These are phyloP conservation scores for Zygnema circumcarinatum DNA, from an alignment of 139 green algal genomes.

Conservation along the genomic window DNA sequence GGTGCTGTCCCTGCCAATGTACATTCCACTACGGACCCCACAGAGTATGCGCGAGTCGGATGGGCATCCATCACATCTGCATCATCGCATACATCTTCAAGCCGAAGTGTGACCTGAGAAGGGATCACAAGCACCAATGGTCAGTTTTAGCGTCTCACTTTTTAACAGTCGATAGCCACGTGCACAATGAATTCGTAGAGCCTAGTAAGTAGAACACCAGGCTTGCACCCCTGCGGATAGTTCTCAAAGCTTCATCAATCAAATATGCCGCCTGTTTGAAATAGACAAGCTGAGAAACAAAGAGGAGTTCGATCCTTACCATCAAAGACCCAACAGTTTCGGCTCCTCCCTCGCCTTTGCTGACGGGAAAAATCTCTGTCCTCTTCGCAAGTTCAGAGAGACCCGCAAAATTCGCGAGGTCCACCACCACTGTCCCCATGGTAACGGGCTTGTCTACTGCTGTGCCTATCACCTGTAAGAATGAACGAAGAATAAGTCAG, in stretches of 20 bases:
- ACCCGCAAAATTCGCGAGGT: not conserved
- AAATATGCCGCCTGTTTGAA: not conserved
- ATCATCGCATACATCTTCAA: conserved; percentile 6
- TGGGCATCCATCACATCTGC: not conserved
- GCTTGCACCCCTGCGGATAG: not conserved
- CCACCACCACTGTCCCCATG: not conserved
- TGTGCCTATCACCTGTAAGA: conserved; percentile 2
- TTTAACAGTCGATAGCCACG: not conserved
- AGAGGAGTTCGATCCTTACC: no score
- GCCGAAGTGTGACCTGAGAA: not conserved
- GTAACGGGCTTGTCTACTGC: not conserved
- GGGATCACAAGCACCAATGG: not conserved
- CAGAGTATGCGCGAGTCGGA: not conserved
- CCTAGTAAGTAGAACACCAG: not conserved
- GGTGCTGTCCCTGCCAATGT: not conserved
- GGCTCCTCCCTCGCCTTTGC: not conserved
- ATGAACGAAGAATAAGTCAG: not conserved
- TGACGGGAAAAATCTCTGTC: not conserved
- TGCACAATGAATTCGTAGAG: not conserved
- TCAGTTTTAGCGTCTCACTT: not conserved
- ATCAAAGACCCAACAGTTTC: not conserved
- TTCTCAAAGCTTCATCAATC: not conserved
- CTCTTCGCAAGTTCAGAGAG: not conserved
- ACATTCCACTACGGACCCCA: not conserved
- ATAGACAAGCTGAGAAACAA: no score